Evolutionary conservation across 2,329 filamentous ascomycete species (phyloP).

Genomic region (Alternaria panax): DNA sequence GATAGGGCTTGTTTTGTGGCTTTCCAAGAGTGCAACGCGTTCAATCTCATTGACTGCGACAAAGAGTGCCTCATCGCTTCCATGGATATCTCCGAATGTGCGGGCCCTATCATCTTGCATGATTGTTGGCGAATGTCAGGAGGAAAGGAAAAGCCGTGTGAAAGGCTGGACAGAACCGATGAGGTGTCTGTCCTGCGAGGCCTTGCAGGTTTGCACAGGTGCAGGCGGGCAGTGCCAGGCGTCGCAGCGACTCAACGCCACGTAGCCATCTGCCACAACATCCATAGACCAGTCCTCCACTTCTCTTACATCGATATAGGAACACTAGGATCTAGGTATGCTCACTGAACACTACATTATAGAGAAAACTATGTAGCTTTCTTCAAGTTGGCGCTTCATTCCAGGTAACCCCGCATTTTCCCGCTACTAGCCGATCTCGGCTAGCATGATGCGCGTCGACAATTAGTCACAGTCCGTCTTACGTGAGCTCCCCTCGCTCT

Average conservation of each 20-base stretch:
- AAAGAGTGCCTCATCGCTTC: background rate
- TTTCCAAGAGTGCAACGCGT: background rate
- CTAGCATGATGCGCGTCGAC: background rate
- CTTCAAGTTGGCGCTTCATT: no score
- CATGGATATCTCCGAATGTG: background rate
- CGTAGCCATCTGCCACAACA: background rate
- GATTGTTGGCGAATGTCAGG: background rate
- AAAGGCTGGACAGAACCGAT: background rate
- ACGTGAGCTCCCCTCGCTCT: background rate
- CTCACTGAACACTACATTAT: background rate
- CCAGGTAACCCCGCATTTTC: background rate
- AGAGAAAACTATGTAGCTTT: no score
- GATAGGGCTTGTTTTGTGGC: background rate
- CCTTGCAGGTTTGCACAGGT: background rate
- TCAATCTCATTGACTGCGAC: background rate
- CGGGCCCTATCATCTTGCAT: background rate
- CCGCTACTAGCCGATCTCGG: background rate
- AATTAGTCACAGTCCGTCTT: background rate
- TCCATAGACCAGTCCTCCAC: background rate
- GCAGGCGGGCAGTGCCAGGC: background rate
- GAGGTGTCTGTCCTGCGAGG: background rate
- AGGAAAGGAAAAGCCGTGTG: fast-evolving
- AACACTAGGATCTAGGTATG: no score
- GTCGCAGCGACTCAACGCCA: background rate
- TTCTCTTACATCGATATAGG: background rate